Evolutionary conservation across 1,139 yeast genomes (phyloP).

Genomic region (Ogataea hybrid): DNA sequence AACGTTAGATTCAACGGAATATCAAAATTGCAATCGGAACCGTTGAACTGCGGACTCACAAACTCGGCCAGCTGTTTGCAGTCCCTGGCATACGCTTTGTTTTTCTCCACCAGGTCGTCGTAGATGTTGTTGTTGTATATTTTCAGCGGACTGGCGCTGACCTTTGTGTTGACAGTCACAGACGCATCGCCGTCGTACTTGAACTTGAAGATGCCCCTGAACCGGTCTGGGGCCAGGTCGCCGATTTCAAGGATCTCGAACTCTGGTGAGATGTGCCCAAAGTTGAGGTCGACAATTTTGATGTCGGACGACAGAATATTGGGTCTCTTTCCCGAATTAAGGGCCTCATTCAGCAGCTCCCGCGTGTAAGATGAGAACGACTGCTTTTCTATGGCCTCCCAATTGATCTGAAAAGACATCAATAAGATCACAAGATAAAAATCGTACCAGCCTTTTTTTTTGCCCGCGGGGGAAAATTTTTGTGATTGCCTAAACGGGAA

Average conservation of each 20-base stretch:
- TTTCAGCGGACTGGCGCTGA: constrained; percentile 80
- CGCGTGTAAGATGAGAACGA: constrained; percentile 64
- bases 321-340: constrained; percentile 72
- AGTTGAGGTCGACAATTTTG: constrained; percentile 67
- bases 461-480: constrained; percentile 9
- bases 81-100: constrained; percentile 14
- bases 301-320: constrained; percentile 74
- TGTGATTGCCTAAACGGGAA: constrained; percentile 2
- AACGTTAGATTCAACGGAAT: constrained; percentile 77
- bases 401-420: constrained; percentile 82
- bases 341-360: constrained; percentile 70
- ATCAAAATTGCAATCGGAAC: constrained; percentile 68
- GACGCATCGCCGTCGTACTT: constrained; percentile 80
- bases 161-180: constrained; percentile 75
- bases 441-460: constrained; percentile 4
- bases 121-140: constrained; percentile 56
- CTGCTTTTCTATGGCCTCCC: constrained; percentile 76
- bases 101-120: constrained; percentile 34
- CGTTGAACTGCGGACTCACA: constrained; percentile 63
- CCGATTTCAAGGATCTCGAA: constrained; percentile 86
- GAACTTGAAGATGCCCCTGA: constrained; percentile 82
- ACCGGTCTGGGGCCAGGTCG: constrained; percentile 74
- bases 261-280: constrained; percentile 76
- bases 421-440: constrained; percentile 2
- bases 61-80: constrained; percentile 38